Base-by-base conservation (phyloP, 1,284 basidiomycete species). In the Sporisorium iseilematis-ciliati region DNA sequence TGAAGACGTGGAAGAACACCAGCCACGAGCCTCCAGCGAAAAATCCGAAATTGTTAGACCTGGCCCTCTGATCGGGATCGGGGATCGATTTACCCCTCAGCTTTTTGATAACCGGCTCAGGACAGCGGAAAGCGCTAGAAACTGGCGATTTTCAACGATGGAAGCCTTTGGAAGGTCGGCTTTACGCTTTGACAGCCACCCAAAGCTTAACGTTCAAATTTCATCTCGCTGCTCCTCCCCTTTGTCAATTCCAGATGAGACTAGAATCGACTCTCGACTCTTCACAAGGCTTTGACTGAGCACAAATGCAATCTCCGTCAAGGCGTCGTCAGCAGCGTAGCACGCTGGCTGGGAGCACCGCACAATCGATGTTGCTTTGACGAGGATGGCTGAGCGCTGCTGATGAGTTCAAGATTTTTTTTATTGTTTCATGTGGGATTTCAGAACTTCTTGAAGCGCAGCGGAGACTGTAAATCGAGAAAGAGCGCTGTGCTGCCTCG, bases 81-180 rank as follows among this genome's bases (percentile, higher is more conserved):
- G 56, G 16, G 2, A 12, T 53, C 23, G 4, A 18, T n/a, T 25
- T 23, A 23, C 4, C n/a, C 1, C 16, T 3, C 29, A 16, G 11
- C 1, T 10, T 21, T 35, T 21, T 38, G 35, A 18, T 35, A 35
- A 35, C 21, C 26, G 16, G 18, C 26, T 35, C 20, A 4, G 4
- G 41, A 50, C 26, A 48, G 46, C n/a, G 29, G 63, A 65, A 65
- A 25, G 20, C 50, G 56, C 56, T 58, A 20, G 63, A 58, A 65
- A 55, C 0, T 16, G 1, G 25, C n/a, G 1, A 8, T 26, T 29
- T 29, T 18, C 10, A n/a, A 50, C 31, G 23, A 59, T 65, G 41
- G 64, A 65, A 66, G 48, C 14, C 48, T 48, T 60, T 66, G 45
- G 57, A 66, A 66, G 57, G 43, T 59, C 40, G 33, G 21, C 25